A percentile compares a stretch with the other conserved stretches of the same genome.
Conservation (phyloP, 2,329 filamentous ascomycete species). For the Epichloe uncinata region DNA sequence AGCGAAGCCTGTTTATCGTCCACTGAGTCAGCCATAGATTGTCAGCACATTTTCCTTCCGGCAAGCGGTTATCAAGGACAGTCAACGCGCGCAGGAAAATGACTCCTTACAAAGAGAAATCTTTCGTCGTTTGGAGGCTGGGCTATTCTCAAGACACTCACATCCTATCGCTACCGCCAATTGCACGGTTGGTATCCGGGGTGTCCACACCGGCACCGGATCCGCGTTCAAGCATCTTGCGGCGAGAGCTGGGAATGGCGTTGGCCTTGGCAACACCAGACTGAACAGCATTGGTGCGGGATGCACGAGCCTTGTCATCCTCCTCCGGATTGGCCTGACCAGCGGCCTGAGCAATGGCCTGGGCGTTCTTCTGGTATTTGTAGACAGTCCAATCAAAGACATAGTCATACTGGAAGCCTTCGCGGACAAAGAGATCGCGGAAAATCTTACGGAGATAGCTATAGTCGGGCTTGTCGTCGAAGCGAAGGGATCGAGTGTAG, state of each 20-base stretch:
- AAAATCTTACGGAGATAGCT: slow-evolving; percentile 99
- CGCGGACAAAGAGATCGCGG: slow-evolving; percentile 95
- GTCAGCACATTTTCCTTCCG: slow-evolving; percentile 58
- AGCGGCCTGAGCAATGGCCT: slow-evolving; percentile 73
- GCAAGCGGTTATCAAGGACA: slow-evolving; percentile 61
- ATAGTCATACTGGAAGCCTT: slow-evolving; percentile 99
- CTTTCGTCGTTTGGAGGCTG: slow-evolving; percentile 22
- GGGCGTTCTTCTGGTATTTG: slow-evolving; percentile 99
- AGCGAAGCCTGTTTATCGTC: slow-evolving; percentile 75
- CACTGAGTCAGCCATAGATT: slow-evolving; percentile 70
- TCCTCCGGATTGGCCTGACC: slow-evolving; percentile 54
- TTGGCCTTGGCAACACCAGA: slow-evolving; percentile 55
- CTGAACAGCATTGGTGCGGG: slow-evolving; percentile 50
- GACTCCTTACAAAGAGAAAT: slow-evolving; percentile 72
- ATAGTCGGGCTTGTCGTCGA: slow-evolving; percentile 99
- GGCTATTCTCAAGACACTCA: slow-evolving; percentile 56
- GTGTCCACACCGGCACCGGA: slow-evolving; percentile 46
- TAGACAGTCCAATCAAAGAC: slow-evolving; percentile 99
- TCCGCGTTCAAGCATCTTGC: slow-evolving; percentile 68
- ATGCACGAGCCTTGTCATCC: slow-evolving; percentile 62
- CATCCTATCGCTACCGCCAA: slow-evolving; percentile 83
- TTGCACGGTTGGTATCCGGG: slow-evolving; percentile 60
- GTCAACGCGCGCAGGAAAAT: slow-evolving; percentile 70
- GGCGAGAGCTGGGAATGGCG: slow-evolving; percentile 63
- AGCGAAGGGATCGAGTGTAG: slow-evolving; percentile 96